Conservation (phyloP, 345 rosid species). For the Eucalyptus globulus region DNA sequence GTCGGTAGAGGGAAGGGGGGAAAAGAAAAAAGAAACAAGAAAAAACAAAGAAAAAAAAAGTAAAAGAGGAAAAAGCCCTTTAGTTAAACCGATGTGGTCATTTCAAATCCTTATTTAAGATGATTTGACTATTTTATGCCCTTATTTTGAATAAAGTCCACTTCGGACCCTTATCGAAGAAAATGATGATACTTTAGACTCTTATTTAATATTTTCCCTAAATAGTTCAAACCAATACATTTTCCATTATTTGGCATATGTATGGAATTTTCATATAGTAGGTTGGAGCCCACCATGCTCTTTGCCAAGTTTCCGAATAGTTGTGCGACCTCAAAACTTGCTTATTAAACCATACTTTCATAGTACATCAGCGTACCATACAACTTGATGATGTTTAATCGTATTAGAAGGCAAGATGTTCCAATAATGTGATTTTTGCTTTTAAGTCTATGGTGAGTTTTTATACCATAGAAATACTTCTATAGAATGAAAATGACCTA, state of each 20-base stretch:
- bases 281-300: not conserved
- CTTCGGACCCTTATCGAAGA: too few species aligned
- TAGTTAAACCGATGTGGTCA: too few species aligned
- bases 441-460: not conserved
- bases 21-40: too few species aligned
- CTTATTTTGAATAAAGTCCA: too few species aligned
- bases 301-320: not conserved
- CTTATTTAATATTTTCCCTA: too few species aligned
- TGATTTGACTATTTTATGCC: too few species aligned
- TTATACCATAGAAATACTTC: not conserved
- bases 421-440: not conserved
- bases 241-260: not conserved
- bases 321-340: not conserved
- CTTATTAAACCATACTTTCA: not conserved
- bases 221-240: not conserved
- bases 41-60: too few species aligned
- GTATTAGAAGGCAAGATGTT: not conserved
- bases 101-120: too few species aligned
- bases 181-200: too few species aligned
- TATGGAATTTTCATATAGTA: not conserved
- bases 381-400: not conserved
- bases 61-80: too few species aligned
- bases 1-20: accelerated
- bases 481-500: not conserved
- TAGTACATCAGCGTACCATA: not conserved